Conservation (phyloP, 352 stramenopile species). For the Phytophthora tubulina region DNA sequence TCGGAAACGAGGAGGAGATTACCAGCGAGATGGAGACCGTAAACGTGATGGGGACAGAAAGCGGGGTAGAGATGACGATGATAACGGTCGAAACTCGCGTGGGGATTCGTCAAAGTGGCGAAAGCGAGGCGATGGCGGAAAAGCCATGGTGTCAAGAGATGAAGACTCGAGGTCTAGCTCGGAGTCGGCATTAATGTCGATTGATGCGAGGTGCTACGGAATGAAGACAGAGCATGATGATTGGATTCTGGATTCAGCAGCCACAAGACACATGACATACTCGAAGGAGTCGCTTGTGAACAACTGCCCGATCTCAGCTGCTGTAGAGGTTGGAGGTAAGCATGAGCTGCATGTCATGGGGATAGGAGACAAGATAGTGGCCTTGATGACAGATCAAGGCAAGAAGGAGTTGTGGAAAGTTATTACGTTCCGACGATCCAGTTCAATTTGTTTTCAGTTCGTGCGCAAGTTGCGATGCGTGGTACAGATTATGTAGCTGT, state of each 20-base stretch:
- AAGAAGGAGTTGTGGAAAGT: background rate
- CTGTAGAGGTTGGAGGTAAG: conserved; percentile 8
- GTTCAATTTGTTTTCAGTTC: background rate
- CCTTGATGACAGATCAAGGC: background rate
- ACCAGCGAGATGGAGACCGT: no score
- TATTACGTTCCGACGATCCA: background rate
- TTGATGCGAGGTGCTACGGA: conserved; percentile 11
- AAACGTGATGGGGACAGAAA: no score
- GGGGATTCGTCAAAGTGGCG: no score
- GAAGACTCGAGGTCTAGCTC: conserved; percentile 8
- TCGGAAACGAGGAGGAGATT: no score
- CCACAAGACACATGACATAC: conserved; percentile 11
- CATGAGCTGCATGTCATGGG: conserved; percentile 14
- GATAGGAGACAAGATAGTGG: background rate
- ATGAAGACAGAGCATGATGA: background rate
- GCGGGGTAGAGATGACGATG: no score
- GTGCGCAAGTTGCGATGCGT: background rate
- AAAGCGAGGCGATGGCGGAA: conserved; percentile 11
- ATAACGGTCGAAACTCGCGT: no score
- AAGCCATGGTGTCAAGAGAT: conserved; percentile 8
- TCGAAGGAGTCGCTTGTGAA: conserved; percentile 3
- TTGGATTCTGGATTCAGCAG: conserved; percentile 13
- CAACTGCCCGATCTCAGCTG: conserved; percentile 6
- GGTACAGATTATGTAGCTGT: background rate
- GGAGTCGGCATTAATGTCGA: conserved; percentile 8